Base-by-base conservation (phyloP, 139 green algal species). In the Dunaliella primolecta region DNA sequence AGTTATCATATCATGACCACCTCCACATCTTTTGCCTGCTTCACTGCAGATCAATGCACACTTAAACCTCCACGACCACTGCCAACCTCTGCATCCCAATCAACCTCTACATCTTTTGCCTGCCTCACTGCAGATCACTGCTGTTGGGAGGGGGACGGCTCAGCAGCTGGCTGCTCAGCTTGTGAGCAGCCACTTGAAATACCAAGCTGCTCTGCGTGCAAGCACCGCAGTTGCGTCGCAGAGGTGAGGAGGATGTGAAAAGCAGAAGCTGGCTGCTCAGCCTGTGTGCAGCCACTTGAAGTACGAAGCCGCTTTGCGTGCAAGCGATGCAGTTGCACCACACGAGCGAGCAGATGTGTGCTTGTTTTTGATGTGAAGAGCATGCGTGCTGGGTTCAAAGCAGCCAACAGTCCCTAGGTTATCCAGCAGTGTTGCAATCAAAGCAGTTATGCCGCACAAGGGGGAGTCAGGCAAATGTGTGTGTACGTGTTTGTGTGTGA, bases 141-240 rank as follows among this genome's bases (percentile, higher is more conserved):
- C 74, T 36, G 70, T 93, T 35, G 82, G 89, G 11, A 81, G 75
- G 3, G 70, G 81, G 30, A 76, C 91, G 24, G 84, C 92, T 37
- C 83, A 85, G 33, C 88, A 86, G 83, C 91, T 98, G 79, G 92
- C 86, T 0, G 23, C 71, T 20, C 83, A 91, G 72, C 79, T 96
- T 64, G 30, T 93, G 27, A 35, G 74, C 30, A 87, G 86, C 29
- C 87, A 89, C 74, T 30, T 93, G 25, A 78, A 78, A 29, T 94
- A 95, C 84, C 88, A 86, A n/a, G 90, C 90, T 0, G 30, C 91
- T 15, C 3, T 32, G 27, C 71, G 71, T 72, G 56, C 56, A 72
- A 23, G 56, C 23, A 72, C 56, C 20, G 56, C 56, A 72, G 56
- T 20, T 55, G 38, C 0, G 79, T 20, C 1, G 1, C 2, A 24